Evolutionary conservation across 768 basidiomycete species (phyloP), one percentile per base, ranked within the genome.

Genomic region (Tulasnella sp.): DNA sequence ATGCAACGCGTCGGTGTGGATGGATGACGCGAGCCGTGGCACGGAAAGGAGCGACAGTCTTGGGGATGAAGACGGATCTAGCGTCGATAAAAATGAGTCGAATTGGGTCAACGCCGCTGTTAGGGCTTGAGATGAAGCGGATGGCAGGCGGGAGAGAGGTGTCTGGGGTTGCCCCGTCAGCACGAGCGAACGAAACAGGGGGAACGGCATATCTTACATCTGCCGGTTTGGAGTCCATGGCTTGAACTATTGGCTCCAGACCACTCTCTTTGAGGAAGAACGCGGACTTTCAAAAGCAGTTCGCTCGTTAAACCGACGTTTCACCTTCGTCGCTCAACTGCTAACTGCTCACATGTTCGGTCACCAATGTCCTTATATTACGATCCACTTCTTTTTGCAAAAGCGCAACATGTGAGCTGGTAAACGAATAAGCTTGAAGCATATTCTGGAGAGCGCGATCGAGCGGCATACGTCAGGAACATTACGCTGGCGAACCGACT

Each of bases 21-120:
- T 91, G 40, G 88, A 86, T 0, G 87, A 86, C 8, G 92, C 91
- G 42, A 42, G 42, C 16, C 42, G n/a, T n/a, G n/a, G n/a, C n/a
- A 92, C 88, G 0, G 91, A 89, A 18, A 99, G 89, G 40, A 91
- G 90, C 0, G 92, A 87, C 0, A 99, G 90, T 2, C 94, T 92
- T 0, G 94, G 91, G 0, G 94, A 93, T 19, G 94, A 91, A 19
- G 94, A 89, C 76, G 86, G 92, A 81, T 94, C 94, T 38, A 91
- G 88, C 1, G 91, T 90, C 6, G 94, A 93, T 3, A 99, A 91
- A 93, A 96, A 99, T 0, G 87, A 83, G 0, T 96, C 93, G 86
- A 99, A 98, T 62, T 87, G 87, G 21, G 86, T 88, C 14, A 98
- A 88, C 0, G 94, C 87, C 9, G 85, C 82, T 74, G 92, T 89